Conservation (phyloP, 345 rosid species). For the Schrenkiella parvula region DNA sequence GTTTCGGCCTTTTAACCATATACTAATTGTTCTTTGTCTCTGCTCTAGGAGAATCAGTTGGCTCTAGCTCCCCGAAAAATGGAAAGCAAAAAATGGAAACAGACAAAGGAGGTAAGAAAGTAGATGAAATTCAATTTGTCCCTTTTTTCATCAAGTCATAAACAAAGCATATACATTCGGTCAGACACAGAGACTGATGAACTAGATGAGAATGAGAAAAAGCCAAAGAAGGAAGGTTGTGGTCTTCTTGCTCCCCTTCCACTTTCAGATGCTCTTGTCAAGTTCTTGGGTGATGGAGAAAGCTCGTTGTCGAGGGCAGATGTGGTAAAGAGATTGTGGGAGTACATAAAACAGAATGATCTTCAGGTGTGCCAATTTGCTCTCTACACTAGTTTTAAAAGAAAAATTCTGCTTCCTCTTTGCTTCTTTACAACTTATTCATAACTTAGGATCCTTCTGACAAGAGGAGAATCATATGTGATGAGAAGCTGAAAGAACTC, state of each 20-base stretch:
- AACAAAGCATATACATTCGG: neutral
- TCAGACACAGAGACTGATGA: conserved; percentile 37
- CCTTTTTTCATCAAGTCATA: conserved; percentile 5
- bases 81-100: conserved; percentile 32
- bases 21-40: conserved; percentile 12
- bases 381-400: conserved; percentile 12
- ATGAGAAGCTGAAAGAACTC: conserved; percentile 59
- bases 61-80: conserved; percentile 17
- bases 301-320: conserved; percentile 47
- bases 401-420: neutral
- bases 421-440: neutral
- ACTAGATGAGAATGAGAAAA: conserved; percentile 41
- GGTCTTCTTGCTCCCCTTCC: conserved; percentile 55
- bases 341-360: conserved; percentile 56
- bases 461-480: conserved; percentile 49
- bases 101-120: conserved; percentile 32
- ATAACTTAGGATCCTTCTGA: conserved; percentile 51
- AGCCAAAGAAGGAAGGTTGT: conserved; percentile 47
- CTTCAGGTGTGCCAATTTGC: conserved; percentile 48
- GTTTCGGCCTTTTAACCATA: neutral
- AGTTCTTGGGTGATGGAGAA: conserved; percentile 64
- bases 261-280: conserved; percentile 54
- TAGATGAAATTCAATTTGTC: conserved; percentile 2
- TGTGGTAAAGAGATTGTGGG: conserved; percentile 59
- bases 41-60: conserved; percentile 29